Conservation (phyloP, 768 basidiomycete genomes). For the Exidia glandulosa region DNA sequence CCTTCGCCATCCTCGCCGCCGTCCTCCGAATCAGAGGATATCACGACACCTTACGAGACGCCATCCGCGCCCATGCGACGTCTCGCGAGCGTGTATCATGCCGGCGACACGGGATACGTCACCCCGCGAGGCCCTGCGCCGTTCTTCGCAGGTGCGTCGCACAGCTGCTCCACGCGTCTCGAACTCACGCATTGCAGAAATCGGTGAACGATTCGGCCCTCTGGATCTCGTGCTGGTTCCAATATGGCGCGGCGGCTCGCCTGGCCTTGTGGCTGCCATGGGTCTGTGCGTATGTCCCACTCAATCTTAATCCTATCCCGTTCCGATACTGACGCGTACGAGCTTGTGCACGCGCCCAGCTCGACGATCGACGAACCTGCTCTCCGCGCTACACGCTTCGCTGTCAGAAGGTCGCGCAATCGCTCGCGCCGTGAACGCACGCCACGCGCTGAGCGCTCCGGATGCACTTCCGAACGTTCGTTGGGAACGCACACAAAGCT, state of each 20-base stretch:
- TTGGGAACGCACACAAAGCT: constrained; percentile 30
- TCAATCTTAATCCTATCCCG: no score
- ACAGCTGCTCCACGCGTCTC: no score
- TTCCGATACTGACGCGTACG: not conserved
- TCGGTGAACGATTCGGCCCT: constrained; percentile 28
- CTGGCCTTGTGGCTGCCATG: constrained; percentile 25
- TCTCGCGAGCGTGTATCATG: constrained; percentile 13
- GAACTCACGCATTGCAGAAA: constrained; percentile 17
- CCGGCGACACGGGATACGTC: constrained; percentile 29
- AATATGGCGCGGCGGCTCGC: constrained; percentile 33
- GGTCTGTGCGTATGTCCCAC: constrained; percentile 24
- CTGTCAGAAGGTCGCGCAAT: constrained; percentile 30
- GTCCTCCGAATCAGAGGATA: constrained; percentile 7
- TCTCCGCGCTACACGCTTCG: constrained; percentile 28
- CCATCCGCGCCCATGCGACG: not conserved
- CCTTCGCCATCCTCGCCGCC: constrained; percentile 6
- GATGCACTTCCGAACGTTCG: constrained; percentile 36
- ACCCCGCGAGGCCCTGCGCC: constrained; percentile 23
- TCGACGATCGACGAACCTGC: constrained; percentile 19
- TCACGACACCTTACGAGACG: not conserved
- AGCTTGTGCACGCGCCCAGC: constrained; percentile 3
- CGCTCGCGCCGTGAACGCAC: constrained; percentile 25
- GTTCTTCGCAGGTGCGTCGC: constrained; percentile 22
- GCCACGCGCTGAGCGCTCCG: constrained; percentile 26
- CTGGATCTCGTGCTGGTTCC: constrained; percentile 32